Base-by-base conservation (phyloP, 148 eudicot genomes). In the Chenopodium quinoa region DNA sequence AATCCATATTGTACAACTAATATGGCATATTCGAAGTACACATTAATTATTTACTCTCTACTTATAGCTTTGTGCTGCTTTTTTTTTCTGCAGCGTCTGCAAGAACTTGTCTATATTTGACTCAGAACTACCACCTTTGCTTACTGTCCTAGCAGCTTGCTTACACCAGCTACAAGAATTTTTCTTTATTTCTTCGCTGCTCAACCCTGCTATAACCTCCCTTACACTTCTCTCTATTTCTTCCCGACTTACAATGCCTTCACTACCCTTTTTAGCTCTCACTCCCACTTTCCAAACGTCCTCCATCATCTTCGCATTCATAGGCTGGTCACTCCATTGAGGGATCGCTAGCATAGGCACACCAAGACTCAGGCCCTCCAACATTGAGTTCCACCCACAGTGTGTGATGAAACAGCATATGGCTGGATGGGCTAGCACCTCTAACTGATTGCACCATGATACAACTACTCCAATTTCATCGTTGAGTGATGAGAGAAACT, bases 321-420 rank as follows among this genome's bases (percentile, higher is more conserved):
- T 83, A 12, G 80, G 78, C 72, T 86, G 86, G 77, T 86, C 84
- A 9, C 79, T 67, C 88, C 86, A 74, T 74, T 74, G 84, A 20
- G 88, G 84, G 78, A 86, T 19, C 3, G 60, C 88, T 44, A 83
- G 84, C 88, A 86, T 73, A 6, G 88, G 85, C 64, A 86, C 81
- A 8, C 88, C 87, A 31, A 82, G 50, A 75, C 76, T 76, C 20
- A 84, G 37, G 40, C 81, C 87, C 56, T 84, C 89, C 32, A 82
- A 40, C 4, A 54, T 82, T 8, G 83, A 87, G 77, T 87, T 84
- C 85, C 85, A 84, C 11, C 85, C 85, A 84, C 83, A 79, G 60
- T 84, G 87, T 2, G 83, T 82, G 34, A 87, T 79, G 19, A 84
- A 79, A 62, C 89, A 84, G 13, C 86, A 82, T 22, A 77, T 76